Percentiles rank a stretch among this genome's conserved stretches.
These are phyloP conservation scores for Ambrosia artemisiifolia DNA, from an alignment of 129 eudicot genomes.

Conservation along the genomic window DNA sequence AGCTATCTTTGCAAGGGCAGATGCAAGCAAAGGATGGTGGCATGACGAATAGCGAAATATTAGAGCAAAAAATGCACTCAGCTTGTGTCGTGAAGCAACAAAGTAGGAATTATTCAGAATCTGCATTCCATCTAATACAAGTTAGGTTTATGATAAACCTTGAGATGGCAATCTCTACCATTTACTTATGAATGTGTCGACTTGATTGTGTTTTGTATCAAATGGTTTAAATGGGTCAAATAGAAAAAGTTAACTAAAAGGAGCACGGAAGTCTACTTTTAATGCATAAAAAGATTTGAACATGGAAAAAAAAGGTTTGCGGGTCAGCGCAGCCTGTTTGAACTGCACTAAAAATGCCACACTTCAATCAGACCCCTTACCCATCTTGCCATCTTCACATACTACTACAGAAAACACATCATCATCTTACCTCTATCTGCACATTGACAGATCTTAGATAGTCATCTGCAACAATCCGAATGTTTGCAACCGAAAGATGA, in stretches of 20 bases:
- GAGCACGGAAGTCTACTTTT: not conserved
- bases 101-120: constrained; percentile 83
- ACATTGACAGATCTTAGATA: constrained; percentile 82
- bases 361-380: not conserved
- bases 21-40: constrained; percentile 93
- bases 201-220: not conserved
- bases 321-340: not conserved
- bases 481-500: constrained; percentile 90
- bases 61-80: constrained; percentile 91
- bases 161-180: not conserved
- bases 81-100: constrained; percentile 85
- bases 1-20: constrained; percentile 92
- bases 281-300: not conserved
- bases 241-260: not conserved
- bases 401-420: not conserved
- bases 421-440: constrained; percentile 70
- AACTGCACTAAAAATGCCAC: not conserved
- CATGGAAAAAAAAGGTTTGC: not conserved
- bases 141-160: not conserved
- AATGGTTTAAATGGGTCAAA: not conserved
- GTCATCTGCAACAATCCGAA: constrained; percentile 86
- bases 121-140: constrained; percentile 45
- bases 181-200: not conserved
- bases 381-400: not conserved
- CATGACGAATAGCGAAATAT: constrained; percentile 95